Conservation (phyloP, 1,284 basidiomycete genomes). For the Pyrrhoderma noxium region DNA sequence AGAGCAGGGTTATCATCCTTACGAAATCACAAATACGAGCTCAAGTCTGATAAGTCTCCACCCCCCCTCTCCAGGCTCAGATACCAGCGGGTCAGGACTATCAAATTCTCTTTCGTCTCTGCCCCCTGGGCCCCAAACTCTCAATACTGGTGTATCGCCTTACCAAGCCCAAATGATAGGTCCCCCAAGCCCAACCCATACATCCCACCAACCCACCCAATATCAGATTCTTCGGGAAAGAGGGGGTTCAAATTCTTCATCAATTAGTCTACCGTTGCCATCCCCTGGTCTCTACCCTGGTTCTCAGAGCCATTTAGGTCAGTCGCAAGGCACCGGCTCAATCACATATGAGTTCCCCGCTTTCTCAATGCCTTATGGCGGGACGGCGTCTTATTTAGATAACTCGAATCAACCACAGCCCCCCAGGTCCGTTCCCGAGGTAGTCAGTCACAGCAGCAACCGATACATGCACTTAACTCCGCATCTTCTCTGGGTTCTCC, state of each 20-base stretch:
- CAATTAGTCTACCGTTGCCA: too few species aligned
- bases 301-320: too few species aligned
- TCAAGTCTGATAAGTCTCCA: constrained; percentile 2
- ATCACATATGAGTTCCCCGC: too few species aligned
- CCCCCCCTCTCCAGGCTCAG: constrained; percentile 11
- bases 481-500: not conserved
- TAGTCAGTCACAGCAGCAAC: too few species aligned
- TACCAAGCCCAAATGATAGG: not conserved
- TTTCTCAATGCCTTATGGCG: too few species aligned
- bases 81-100: constrained; percentile 8
- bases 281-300: too few species aligned
- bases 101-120: constrained; percentile 4
- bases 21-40: not conserved
- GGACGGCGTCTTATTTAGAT: too few species aligned
- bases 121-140: not conserved
- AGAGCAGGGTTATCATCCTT: not conserved
- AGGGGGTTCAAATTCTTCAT: too few species aligned
- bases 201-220: not conserved
- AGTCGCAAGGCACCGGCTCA: too few species aligned
- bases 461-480: not conserved
- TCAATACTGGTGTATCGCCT: not conserved
- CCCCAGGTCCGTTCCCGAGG: too few species aligned
- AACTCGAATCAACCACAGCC: too few species aligned
- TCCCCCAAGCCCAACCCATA: not conserved
- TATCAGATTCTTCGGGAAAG: not conserved